Evolutionary conservation across 148 eudicot genomes (phyloP).

Genomic region (Nepenthes mirabilis): DNA sequence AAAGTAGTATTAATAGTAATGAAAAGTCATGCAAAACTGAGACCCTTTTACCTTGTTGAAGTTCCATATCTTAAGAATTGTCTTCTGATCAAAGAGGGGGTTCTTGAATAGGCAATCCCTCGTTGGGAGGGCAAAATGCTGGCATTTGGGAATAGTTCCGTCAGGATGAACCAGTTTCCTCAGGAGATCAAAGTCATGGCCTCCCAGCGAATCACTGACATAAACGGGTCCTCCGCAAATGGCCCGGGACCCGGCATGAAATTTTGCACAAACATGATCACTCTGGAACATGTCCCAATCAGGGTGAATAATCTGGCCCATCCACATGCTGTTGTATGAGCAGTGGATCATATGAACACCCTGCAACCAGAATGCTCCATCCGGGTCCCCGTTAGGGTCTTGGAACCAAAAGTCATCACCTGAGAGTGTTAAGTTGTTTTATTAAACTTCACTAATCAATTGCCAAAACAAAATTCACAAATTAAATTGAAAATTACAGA

Average conservation of each 20-base stretch:
- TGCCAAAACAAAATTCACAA: neutral
- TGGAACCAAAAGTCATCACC: conserved; percentile 72
- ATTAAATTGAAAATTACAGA: neutral
- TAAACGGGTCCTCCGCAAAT: conserved; percentile 62
- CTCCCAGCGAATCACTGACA: conserved; percentile 46
- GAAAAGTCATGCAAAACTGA: neutral
- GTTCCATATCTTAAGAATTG: conserved; percentile 60
- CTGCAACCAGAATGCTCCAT: conserved; percentile 60
- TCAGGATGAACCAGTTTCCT: conserved; percentile 45
- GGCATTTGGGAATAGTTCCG: conserved; percentile 53
- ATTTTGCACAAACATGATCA: conserved; percentile 43
- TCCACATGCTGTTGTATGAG: conserved; percentile 65
- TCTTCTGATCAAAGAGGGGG: conserved; percentile 38
- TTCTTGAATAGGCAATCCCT: conserved; percentile 57
- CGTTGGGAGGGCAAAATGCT: conserved; percentile 47
- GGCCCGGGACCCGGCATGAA: conserved; percentile 59
- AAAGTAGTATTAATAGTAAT: neutral
- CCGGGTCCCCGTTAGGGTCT: conserved; percentile 58
- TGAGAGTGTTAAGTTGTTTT: conserved; percentile 1
- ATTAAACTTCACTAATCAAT: neutral
- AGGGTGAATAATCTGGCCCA: conserved; percentile 61
- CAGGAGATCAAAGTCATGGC: conserved; percentile 47
- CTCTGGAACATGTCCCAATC: conserved; percentile 79
- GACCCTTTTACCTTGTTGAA: conserved; percentile 36
- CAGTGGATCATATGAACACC: conserved; percentile 74